phyloP scores from a whole-genome alignment of 139 green algal species.

The Chlorella vulgaris region DNA sequence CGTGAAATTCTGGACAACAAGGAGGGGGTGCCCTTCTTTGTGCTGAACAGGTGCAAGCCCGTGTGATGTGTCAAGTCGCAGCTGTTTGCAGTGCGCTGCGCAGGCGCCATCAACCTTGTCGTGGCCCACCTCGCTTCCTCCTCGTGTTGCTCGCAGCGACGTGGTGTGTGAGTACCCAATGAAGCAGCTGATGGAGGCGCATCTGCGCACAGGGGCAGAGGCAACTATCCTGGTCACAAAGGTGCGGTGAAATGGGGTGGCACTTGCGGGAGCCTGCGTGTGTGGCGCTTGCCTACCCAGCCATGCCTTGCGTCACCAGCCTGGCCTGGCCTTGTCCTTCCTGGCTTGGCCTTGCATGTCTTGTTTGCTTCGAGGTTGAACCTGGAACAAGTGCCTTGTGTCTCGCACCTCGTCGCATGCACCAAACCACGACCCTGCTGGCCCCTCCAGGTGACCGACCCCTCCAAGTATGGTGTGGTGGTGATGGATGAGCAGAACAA shows the following conservation, averaged over 20 bases:
- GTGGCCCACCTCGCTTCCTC: no score
- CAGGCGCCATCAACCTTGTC: no score
- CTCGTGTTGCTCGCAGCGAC: conserved; percentile 73
- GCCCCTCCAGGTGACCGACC: conserved; percentile 80
- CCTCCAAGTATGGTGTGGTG: conserved; percentile 97
- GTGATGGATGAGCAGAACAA: conserved; percentile 84
- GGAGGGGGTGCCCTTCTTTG: conserved; percentile 91
- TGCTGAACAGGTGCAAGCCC: conserved; percentile 88
- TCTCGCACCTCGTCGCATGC: not conserved
- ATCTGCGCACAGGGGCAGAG: conserved; percentile 82
- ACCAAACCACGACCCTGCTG: not conserved
- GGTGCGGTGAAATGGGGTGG: conserved; percentile 47
- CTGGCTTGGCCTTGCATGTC: no score
- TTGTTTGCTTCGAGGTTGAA: no score
- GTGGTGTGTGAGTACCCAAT: conserved; percentile 97
- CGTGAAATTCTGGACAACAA: conserved; percentile 89
- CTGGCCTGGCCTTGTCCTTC: no score
- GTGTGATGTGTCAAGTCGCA: no score
- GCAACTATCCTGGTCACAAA: conserved; percentile 96
- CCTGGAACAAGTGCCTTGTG: no score
- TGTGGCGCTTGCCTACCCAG: not conserved
- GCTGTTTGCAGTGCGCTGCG: no score
- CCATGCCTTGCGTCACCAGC: not conserved
- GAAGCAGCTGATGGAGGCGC: conserved; percentile 82
- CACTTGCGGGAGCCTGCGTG: not conserved